phyloP scores from a whole-genome alignment of 441 rosid genomes.

The Sinapis alba region DNA sequence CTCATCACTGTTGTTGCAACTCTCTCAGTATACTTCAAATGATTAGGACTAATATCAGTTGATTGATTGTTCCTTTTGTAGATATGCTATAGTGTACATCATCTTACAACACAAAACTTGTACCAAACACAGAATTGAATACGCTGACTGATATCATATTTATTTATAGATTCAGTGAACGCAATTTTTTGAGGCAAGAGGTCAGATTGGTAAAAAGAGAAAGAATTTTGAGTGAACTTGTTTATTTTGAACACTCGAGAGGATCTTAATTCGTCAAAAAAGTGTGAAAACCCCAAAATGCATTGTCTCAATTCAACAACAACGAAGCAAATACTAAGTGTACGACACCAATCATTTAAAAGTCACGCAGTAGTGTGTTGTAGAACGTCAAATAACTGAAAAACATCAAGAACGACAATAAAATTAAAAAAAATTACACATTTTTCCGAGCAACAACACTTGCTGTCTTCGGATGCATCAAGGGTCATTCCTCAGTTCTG shows the following conservation, averaged over 20 bases:
- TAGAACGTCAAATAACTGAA: conserved; percentile 13
- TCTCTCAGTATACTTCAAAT: background rate
- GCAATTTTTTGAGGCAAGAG: background rate
- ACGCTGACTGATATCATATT: no score
- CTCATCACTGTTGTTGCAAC: background rate
- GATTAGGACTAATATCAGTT: background rate
- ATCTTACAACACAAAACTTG: background rate
- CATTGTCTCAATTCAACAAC: conserved; percentile 16
- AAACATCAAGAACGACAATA: conserved; percentile 10
- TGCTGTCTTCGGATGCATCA: conserved; percentile 22
- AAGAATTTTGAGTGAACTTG: background rate
- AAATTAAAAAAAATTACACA: conserved; percentile 19
- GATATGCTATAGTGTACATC: background rate
- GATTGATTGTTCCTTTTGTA: background rate
- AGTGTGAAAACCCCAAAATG: conserved; percentile 14
- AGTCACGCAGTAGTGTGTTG: conserved; percentile 5
- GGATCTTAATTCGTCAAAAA: background rate
- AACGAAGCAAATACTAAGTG: conserved; percentile 22
- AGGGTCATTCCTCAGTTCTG: conserved; percentile 34
- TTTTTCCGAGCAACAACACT: background rate
- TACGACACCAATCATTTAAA: conserved; percentile 18
- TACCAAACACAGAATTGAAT: no score
- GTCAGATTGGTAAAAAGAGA: background rate
- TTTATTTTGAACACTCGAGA: background rate
- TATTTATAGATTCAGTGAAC: background rate